Conservation (phyloP, 2,329 filamentous ascomycete genomes). For the Paraphaeosphaeria minitans region DNA sequence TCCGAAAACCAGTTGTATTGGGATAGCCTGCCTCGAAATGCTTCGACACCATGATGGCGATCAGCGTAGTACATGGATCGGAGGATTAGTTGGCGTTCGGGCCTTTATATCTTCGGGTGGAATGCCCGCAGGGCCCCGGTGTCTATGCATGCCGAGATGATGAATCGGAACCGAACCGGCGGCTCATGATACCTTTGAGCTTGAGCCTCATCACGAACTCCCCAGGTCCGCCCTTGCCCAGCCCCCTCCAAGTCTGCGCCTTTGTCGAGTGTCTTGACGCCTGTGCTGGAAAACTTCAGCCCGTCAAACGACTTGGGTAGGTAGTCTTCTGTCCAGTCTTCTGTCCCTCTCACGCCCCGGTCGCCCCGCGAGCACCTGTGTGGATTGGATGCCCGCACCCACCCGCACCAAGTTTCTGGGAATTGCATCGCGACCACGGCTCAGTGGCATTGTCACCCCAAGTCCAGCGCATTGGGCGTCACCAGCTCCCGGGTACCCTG, state of each 20-base stretch:
- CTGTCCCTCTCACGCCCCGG: conserved; percentile 2
- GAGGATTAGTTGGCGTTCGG: not conserved
- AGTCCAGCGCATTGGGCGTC: conserved; percentile 16
- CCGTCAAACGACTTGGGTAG: conserved; percentile 6
- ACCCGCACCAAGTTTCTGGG: conserved; percentile 29
- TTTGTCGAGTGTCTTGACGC: conserved; percentile 6
- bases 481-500: conserved; percentile 16
- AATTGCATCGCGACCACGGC: conserved; percentile 20
- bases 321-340: conserved; percentile 12
- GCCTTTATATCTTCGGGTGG: not conserved
- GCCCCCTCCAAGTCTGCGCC: not conserved
- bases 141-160: conserved; percentile 5
- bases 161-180: conserved; percentile 11
- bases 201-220: conserved; percentile 16
- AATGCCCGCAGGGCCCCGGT: not conserved
- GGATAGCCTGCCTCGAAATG: conserved; percentile 54
- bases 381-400: conserved; percentile 39
- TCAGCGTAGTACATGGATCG: not conserved
- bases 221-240: not conserved
- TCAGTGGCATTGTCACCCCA: conserved; percentile 1
- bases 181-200: conserved; percentile 10
- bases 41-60: conserved; percentile 48
- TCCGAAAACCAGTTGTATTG: conserved; percentile 52
- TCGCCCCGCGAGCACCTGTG: conserved; percentile 25
- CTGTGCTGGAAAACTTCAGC: conserved; percentile 10